Evolutionary conservation across 371 early-diverging fungal species (phyloP).

Genomic region (Saksenaea oblongispora): DNA sequence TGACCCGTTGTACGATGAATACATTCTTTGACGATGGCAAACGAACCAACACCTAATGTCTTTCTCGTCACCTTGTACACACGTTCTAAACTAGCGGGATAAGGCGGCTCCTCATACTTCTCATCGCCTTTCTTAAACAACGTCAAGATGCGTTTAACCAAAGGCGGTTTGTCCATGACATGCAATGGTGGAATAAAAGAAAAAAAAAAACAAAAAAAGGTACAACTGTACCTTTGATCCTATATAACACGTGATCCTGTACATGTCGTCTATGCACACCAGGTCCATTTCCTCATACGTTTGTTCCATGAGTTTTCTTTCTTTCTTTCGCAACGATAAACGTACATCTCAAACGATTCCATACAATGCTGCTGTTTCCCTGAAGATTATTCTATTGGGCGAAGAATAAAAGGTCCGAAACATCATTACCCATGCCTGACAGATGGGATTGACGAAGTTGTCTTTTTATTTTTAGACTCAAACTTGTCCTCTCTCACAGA

Average conservation of each 20-base stretch:
- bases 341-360: too few species aligned
- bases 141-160: conserved; percentile 36
- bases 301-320: too few species aligned
- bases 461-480: too few species aligned
- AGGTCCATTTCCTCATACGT: too few species aligned
- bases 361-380: too few species aligned
- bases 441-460: too few species aligned
- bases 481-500: too few species aligned
- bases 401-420: too few species aligned
- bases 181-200: background rate
- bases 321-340: too few species aligned
- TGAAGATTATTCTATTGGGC: too few species aligned
- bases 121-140: conserved; percentile 45
- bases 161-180: conserved; percentile 21
- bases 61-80: conserved; percentile 47
- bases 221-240: background rate
- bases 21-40: conserved; percentile 77
- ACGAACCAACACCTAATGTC: conserved; percentile 70
- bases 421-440: too few species aligned
- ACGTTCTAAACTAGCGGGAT: conserved; percentile 38
- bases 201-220: background rate
- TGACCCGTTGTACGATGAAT: conserved; percentile 54
- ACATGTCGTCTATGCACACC: background rate
- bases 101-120: conserved; percentile 25
- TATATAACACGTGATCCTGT: background rate